Evolutionary conservation across 345 rosid species (phyloP), one percentile per base, ranked within the genome.

Genomic region (Arabis hirsuta): DNA sequence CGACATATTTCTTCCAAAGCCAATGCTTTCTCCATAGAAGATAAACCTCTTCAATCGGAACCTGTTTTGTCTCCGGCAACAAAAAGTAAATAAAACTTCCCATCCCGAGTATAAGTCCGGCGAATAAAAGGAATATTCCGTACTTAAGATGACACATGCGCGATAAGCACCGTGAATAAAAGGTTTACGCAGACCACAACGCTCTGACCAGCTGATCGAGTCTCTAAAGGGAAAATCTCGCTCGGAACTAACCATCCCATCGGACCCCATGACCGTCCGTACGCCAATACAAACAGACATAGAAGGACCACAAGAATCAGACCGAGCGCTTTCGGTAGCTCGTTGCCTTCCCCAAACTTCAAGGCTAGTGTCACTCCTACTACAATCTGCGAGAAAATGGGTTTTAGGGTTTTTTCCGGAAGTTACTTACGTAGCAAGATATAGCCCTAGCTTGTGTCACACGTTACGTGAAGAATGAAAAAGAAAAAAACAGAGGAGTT

Each of bases 181-280:
- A 88, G 85, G 84, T 87, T 93, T 24, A 88, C 88, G 13, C 89
- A 86, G 32, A 88, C 98, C 64, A 92, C 97, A 46, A 90, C 56
- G 52, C 96, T 92, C 79, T 88, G 98, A 12, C 98, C 97, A 1
- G 98, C 98, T 22, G 98, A 92, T 54, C 98, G 79, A 1, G 96
- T 92, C 82, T 92, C 97, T 76, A 90, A 55, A 0, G 96, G 97
- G 58, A 93, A 92, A 19, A 92, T 48, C 83, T 92, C 98, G 44
- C 98, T 90, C 3, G 97, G 98, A 29, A 90, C 97, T 19, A 92
- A 76, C 98, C 97, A 92, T 6, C 97, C 97, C n/a, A 92, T 82
- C 14, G 97, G 98, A 3, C 98, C 98, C 97, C 98, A 93, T 0
- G 97, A 93, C 71, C 97, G 84, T 6, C 97, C 98, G 9, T 88